Conservation (phyloP, 176 grass and related monocot genomes). For the Secale cereale region DNA sequence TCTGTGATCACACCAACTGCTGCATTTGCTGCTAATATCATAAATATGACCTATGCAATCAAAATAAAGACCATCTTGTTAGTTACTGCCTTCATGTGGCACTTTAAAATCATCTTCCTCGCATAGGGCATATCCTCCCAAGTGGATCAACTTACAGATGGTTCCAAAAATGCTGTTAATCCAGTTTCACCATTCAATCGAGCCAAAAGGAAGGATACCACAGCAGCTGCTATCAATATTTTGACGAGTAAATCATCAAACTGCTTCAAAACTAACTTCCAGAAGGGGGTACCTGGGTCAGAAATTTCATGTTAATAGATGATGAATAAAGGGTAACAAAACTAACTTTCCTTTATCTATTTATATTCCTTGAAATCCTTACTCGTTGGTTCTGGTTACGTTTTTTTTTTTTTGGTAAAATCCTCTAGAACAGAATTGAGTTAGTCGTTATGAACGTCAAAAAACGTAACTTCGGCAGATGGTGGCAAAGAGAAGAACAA, state of each 20-base stretch:
- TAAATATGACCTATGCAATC: slow-evolving; percentile 75
- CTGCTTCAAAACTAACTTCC: slow-evolving; percentile 97
- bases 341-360: not conserved
- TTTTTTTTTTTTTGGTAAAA: no score
- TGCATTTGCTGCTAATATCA: slow-evolving; percentile 98
- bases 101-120: slow-evolving; percentile 24
- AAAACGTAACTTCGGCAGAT: no score
- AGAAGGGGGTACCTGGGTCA: slow-evolving; percentile 77
- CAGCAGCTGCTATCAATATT: slow-evolving; percentile 93
- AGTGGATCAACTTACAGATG: slow-evolving; percentile 69
- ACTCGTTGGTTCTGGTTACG: not conserved
- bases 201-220: slow-evolving; percentile 92
- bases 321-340: not conserved
- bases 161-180: slow-evolving; percentile 85
- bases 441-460: no score
- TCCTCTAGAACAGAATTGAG: no score
- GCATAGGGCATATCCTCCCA: slow-evolving; percentile 6
- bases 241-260: slow-evolving; percentile 99
- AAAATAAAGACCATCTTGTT: not conserved
- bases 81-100: slow-evolving; percentile 9
- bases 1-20: slow-evolving; percentile 97
- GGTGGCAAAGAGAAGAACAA: no score
- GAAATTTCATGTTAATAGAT: slow-evolving; percentile 9
- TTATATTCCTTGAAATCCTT: not conserved
- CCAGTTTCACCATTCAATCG: slow-evolving; percentile 93